Percentiles rank a stretch among this genome's conserved stretches.
phyloP scores from a whole-genome alignment of 371 early-diverging fungal species.

The Saksenaea vasiformis region DNA sequence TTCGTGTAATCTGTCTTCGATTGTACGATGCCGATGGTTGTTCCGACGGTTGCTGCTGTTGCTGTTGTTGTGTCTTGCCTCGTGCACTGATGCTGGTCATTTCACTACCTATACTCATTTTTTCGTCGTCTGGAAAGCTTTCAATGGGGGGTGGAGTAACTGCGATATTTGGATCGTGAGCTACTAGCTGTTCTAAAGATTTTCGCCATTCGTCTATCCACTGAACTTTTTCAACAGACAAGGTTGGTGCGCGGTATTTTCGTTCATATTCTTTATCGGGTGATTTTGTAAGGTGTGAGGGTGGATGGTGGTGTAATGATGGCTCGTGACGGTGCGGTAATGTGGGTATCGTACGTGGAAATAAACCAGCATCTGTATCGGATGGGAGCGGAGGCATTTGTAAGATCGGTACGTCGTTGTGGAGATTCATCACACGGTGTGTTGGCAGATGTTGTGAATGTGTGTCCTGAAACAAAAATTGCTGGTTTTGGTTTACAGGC shows the following conservation, averaged over 20 bases:
- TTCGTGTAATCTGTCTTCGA: neutral
- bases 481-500: slow-evolving; percentile 13
- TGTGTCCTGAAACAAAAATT: slow-evolving; percentile 11
- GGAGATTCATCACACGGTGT: slow-evolving; percentile 1
- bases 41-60: slow-evolving; percentile 4
- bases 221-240: slow-evolving; percentile 38
- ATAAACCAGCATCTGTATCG: neutral
- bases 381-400: neutral
- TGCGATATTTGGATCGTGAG: slow-evolving; percentile 27
- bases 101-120: slow-evolving; percentile 34
- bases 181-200: slow-evolving; percentile 45
- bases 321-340: neutral
- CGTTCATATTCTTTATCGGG: slow-evolving; percentile 2
- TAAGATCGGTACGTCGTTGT: slow-evolving; percentile 1
- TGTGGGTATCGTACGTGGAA: slow-evolving; percentile 2
- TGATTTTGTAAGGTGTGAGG: neutral
- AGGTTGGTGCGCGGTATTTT: slow-evolving; percentile 20
- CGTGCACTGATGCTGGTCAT: slow-evolving; percentile 49
- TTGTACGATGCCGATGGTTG: slow-evolving; percentile 14
- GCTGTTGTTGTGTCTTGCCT: slow-evolving; percentile 10
- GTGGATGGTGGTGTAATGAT: neutral
- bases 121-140: slow-evolving; percentile 47
- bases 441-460: slow-evolving; percentile 11
- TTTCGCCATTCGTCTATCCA: slow-evolving; percentile 52
- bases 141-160: slow-evolving; percentile 45